Percentiles rank a stretch among this genome's conserved stretches.
Conservation (phyloP, 2,329 filamentous ascomycete genomes). For the Claviceps humidiphila region DNA sequence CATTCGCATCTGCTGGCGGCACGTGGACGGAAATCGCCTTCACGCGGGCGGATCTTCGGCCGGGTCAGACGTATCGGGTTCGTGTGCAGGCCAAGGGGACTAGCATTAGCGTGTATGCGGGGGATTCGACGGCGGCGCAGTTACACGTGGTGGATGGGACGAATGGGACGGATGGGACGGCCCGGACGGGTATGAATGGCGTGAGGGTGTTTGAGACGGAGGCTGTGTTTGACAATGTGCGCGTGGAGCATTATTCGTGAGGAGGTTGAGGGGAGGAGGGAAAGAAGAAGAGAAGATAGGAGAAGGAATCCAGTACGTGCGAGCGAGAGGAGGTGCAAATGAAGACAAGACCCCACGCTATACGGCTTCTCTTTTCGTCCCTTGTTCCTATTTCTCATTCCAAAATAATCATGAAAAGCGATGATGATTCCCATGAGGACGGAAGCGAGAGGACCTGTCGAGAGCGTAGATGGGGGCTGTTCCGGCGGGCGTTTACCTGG, state of each 20-base stretch:
- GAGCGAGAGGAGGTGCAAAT: no score
- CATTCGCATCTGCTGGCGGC: not conserved
- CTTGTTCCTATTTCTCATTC: no score
- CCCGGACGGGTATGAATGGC: slow-evolving; percentile 10
- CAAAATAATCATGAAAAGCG: no score
- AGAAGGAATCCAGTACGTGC: no score
- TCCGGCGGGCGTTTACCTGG: no score
- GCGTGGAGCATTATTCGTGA: slow-evolving; percentile 4
- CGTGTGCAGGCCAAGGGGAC: slow-evolving; percentile 6
- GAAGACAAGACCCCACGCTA: no score
- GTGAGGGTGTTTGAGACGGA: slow-evolving; percentile 9
- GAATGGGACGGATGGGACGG: slow-evolving; percentile 4
- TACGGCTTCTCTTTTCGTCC: no score
- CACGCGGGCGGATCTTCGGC: slow-evolving; percentile 3
- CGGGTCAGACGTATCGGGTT: slow-evolving; percentile 5
- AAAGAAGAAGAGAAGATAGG: no score
- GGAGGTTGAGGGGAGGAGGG: not conserved
- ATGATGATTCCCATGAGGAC: no score
- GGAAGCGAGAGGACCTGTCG: no score
- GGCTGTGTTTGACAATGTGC: slow-evolving; percentile 12
- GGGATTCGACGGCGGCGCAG: slow-evolving; percentile 5
- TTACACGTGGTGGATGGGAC: slow-evolving; percentile 7
- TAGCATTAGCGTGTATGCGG: slow-evolving; percentile 7
- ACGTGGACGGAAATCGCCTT: slow-evolving; percentile 6
- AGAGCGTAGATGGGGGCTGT: no score